Percentiles rank a stretch among this genome's conserved stretches.
Evolutionary conservation across 176 grass and related monocot genomes (phyloP).

Genomic region (Saccharum officinarum): DNA sequence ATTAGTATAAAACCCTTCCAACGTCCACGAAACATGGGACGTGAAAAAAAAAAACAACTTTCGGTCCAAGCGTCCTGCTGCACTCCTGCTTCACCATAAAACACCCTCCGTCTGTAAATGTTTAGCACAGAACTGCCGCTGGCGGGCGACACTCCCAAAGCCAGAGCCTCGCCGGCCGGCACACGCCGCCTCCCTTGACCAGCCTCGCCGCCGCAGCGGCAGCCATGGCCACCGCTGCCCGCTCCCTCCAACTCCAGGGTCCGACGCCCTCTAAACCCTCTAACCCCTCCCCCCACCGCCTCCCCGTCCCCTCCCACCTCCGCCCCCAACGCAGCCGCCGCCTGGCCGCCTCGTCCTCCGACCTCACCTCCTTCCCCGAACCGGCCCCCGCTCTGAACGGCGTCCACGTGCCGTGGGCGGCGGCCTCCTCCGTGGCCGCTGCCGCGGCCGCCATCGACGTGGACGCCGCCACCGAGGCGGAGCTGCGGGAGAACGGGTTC

Average conservation of each 20-base stretch:
- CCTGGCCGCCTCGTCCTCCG: conserved; percentile 23
- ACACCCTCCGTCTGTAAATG: too few species aligned
- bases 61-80: neutral
- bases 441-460: conserved; percentile 46
- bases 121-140: neutral
- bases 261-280: neutral
- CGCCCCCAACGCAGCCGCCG: neutral
- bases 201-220: neutral
- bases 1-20: too few species aligned
- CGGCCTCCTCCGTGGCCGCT: conserved; percentile 16
- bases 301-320: conserved; percentile 15
- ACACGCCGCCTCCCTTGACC: conserved; percentile 20
- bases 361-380: conserved; percentile 46
- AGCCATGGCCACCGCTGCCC: conserved; percentile 32
- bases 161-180: neutral
- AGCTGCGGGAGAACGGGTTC: conserved; percentile 93
- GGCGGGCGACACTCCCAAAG: conserved; percentile 24
- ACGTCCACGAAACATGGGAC: too few species aligned
- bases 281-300: neutral
- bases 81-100: neutral
- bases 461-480: conserved; percentile 72
- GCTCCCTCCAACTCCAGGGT: conserved; percentile 19
- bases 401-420: conserved; percentile 17
- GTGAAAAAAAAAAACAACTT: too few species aligned
- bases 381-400: conserved; percentile 21